Evolutionary conservation across 1,284 basidiomycete genomes (phyloP).

Genomic region (Vanrija sp.): DNA sequence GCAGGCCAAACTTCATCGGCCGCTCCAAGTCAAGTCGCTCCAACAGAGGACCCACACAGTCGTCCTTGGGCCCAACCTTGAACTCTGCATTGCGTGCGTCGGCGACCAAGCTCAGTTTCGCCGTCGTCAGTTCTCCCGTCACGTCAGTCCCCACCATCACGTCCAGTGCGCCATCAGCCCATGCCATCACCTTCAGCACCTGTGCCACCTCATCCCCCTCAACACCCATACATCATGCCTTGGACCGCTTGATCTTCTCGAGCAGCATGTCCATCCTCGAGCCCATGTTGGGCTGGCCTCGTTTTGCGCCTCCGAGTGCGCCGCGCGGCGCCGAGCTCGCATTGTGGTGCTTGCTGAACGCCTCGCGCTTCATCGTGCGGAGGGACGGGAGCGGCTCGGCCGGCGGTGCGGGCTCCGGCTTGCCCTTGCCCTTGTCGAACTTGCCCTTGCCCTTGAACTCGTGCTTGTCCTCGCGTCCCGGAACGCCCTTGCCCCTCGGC

Average conservation of each 20-base stretch:
- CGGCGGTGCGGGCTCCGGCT: background rate
- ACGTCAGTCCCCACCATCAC: too few relatives aligned
- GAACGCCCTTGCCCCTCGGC: background rate
- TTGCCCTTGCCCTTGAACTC: background rate
- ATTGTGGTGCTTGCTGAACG: slow-evolving; percentile 29
- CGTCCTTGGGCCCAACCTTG: too few relatives aligned
- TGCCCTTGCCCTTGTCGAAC: background rate
- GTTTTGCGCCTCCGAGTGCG: background rate
- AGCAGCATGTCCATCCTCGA: slow-evolving; percentile 48
- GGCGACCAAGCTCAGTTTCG: too few relatives aligned
- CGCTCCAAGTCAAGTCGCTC: too few relatives aligned
- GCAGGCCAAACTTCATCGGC: too few relatives aligned
- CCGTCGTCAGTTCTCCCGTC: too few relatives aligned
- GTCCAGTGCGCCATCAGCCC: too few relatives aligned
- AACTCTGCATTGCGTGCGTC: too few relatives aligned
- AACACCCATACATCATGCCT: background rate
- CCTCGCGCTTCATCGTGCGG: slow-evolving; percentile 37
- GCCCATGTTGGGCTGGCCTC: slow-evolving; percentile 49
- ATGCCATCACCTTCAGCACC: too few relatives aligned
- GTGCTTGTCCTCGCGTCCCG: background rate
- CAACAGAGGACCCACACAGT: too few relatives aligned
- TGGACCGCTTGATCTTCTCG: slow-evolving; percentile 47
- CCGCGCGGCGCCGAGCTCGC: background rate
- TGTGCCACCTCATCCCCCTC: too few relatives aligned
- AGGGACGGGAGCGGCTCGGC: slow-evolving; percentile 11